Evolutionary conservation across 2,329 filamentous ascomycete species (phyloP).

Genomic region (Epichloe gansuensis): DNA sequence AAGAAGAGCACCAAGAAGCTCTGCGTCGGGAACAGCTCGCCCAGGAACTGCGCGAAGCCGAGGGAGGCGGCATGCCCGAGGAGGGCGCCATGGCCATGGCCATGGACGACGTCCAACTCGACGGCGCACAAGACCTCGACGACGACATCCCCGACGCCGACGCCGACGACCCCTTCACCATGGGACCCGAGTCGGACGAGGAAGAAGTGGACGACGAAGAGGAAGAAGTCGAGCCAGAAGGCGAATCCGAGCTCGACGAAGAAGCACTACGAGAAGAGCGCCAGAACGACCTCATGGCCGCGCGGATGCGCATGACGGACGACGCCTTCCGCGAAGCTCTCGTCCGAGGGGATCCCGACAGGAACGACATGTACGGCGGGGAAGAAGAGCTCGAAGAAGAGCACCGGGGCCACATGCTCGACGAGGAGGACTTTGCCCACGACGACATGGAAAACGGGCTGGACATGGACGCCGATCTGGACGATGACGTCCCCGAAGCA

Average conservation of each 20-base stretch:
- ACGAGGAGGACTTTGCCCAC: slow-evolving; percentile 46
- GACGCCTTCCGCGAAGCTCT: slow-evolving; percentile 50
- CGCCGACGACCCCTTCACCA: slow-evolving; percentile 35
- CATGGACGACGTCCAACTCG: slow-evolving; percentile 43
- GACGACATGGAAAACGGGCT: slow-evolving; percentile 17
- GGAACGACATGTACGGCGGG: slow-evolving; percentile 38
- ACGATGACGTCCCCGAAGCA: slow-evolving; percentile 58
- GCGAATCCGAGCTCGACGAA: slow-evolving; percentile 28
- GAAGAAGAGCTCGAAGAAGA: slow-evolving; percentile 44
- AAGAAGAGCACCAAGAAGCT: slow-evolving; percentile 71
- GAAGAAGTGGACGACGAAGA: slow-evolving; percentile 28
- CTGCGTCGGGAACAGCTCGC: slow-evolving; percentile 58
- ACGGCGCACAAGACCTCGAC: slow-evolving; percentile 50
- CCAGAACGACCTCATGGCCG: slow-evolving; percentile 36
- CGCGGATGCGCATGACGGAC: slow-evolving; percentile 43
- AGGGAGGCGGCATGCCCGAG: slow-evolving; percentile 27
- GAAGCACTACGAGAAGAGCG: slow-evolving; percentile 30
- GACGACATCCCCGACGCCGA: slow-evolving; percentile 60
- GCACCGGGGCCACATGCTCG: slow-evolving; percentile 45
- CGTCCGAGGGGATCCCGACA: slow-evolving; percentile 36
- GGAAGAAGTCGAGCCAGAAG: slow-evolving; percentile 26
- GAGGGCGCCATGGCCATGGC: slow-evolving; percentile 25
- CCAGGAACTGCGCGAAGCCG: slow-evolving; percentile 62
- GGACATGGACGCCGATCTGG: slow-evolving; percentile 56
- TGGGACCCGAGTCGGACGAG: slow-evolving; percentile 30